phyloP scores from a whole-genome alignment of 495 filamentous ascomycete species.

The Talaromyces adpressus region DNA sequence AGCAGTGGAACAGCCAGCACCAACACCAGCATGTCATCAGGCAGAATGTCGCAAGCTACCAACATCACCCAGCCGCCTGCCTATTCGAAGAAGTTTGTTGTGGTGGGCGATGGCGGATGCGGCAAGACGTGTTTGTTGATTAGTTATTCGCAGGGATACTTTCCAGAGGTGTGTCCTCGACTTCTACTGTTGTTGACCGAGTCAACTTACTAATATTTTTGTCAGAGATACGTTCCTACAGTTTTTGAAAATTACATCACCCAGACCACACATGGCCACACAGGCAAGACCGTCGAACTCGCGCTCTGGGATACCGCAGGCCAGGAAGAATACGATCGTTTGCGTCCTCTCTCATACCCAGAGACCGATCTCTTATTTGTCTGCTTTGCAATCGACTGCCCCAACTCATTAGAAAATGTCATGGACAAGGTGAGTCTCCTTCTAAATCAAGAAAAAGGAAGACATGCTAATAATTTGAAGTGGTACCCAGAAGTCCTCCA shows the following conservation, averaged over 20 bases:
- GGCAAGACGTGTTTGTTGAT: slow-evolving; percentile 98
- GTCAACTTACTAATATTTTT: not conserved
- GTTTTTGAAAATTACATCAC: slow-evolving; percentile 99
- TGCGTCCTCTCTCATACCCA: slow-evolving; percentile 92
- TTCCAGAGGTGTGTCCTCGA: slow-evolving; percentile 71
- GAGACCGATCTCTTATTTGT: slow-evolving; percentile 97
- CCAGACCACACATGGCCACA: slow-evolving; percentile 76
- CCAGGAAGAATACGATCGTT: slow-evolving; percentile 96
- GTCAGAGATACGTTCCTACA: slow-evolving; percentile 97
- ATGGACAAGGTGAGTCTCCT: slow-evolving; percentile 78
- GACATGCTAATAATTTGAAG: slow-evolving; percentile 37
- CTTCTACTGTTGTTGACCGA: not conserved
- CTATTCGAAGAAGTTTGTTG: slow-evolving; percentile 98
- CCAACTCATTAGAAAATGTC: slow-evolving; percentile 95
- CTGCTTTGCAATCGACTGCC: slow-evolving; percentile 98
- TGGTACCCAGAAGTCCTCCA: slow-evolving; percentile 99
- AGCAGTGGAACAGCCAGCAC: slow-evolving; percentile 79
- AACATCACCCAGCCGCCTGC: slow-evolving; percentile 81
- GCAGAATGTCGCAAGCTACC: slow-evolving; percentile 66
- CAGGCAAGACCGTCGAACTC: slow-evolving; percentile 89
- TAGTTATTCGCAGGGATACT: slow-evolving; percentile 95
- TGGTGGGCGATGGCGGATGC: slow-evolving; percentile 95
- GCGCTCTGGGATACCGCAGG: slow-evolving; percentile 98
- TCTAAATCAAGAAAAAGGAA: not conserved
- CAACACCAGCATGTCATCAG: slow-evolving; percentile 57